Evolutionary conservation across 2,329 filamentous ascomycete species (phyloP), one percentile per base, ranked within the genome.

Genomic region (Neoascochyta sp.): DNA sequence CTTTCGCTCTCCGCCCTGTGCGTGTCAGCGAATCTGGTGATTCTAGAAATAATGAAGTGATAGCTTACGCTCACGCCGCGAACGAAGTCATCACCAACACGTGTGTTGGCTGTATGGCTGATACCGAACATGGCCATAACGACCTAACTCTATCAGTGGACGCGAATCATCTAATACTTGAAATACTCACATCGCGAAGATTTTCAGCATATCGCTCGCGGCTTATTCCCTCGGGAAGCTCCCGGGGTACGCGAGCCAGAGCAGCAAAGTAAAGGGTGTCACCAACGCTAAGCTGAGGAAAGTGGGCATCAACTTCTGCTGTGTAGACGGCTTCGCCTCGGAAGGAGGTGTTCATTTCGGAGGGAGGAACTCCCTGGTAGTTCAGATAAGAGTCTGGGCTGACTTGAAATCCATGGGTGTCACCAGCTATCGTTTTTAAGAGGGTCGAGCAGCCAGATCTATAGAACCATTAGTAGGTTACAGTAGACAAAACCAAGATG

Each of bases 311-410:
- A 16, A 86, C 80, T 56, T 90, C 85, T 33, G 84, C 83, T 0
- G 83, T 87, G 63, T 90, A 92, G 54, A 90, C 87, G 38, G 83
- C 83, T 64, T 92, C 86, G 41, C 86, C 86, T 21, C 83, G 79
- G 63, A 88, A 87, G 29, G 73, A 67, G 3, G 75, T 76, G 60
- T 84, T 77, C 83, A 92, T 89, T 48, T 84, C 76, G 52, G 82
- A 66, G 37, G 83, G 73, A 2, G 76, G 64, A 50, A 85, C 71
- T 39, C 80, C 83, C 56, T 90, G 81, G 55, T 92, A 93, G 63
- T 92, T 88, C 54, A 93, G 76, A 41, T 86, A 80, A 0, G 82
- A 80, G 9, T 71, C 66, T 2, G 81, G 67, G 30, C 83, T 81
- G 13, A 90, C 70, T 50, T 75, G 78, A 44, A 92, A 80, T 27